phyloP scores from a whole-genome alignment of 352 stramenopile species.

The Plasmopara halstedii region DNA sequence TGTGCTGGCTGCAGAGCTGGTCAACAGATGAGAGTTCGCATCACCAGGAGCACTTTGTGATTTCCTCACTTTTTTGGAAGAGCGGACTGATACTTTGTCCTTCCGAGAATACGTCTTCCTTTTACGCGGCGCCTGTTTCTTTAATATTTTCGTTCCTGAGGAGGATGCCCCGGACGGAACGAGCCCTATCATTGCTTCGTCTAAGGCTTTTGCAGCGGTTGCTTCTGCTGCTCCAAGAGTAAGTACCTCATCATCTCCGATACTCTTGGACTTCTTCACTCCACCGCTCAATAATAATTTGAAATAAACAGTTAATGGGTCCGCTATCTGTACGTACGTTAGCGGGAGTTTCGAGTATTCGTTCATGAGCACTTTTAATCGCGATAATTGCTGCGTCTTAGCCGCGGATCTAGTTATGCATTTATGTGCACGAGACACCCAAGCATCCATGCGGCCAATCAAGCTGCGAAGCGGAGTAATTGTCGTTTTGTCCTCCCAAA shows the following conservation, averaged over 20 bases:
- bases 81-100: slow-evolving; percentile 33
- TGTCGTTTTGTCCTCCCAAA: slow-evolving; percentile 74
- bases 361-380: slow-evolving; percentile 72
- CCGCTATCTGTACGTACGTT: slow-evolving; percentile 37
- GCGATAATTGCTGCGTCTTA: slow-evolving; percentile 48
- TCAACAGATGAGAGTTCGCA: slow-evolving; percentile 1
- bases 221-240: slow-evolving; percentile 24
- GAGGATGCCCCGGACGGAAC: slow-evolving; percentile 17
- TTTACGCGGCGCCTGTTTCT: slow-evolving; percentile 49
- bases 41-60: not conserved
- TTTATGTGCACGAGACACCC: slow-evolving; percentile 78
- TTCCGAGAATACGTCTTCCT: slow-evolving; percentile 59
- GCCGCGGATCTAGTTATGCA: slow-evolving; percentile 53
- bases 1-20: not conserved
- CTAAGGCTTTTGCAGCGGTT: slow-evolving; percentile 24
- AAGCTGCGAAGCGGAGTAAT: slow-evolving; percentile 56
- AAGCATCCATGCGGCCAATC: slow-evolving; percentile 67
- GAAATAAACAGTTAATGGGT: slow-evolving; percentile 32
- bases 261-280: slow-evolving; percentile 5
- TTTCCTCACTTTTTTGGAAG: slow-evolving; percentile 47
- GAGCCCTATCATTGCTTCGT: slow-evolving; percentile 32
- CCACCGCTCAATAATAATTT: slow-evolving; percentile 18
- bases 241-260: slow-evolving; percentile 6
- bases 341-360: slow-evolving; percentile 86
- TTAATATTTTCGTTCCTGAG: slow-evolving; percentile 1